Evolutionary conservation across 768 basidiomycete genomes (phyloP).

Genomic region (Saitozyma podzolica): DNA sequence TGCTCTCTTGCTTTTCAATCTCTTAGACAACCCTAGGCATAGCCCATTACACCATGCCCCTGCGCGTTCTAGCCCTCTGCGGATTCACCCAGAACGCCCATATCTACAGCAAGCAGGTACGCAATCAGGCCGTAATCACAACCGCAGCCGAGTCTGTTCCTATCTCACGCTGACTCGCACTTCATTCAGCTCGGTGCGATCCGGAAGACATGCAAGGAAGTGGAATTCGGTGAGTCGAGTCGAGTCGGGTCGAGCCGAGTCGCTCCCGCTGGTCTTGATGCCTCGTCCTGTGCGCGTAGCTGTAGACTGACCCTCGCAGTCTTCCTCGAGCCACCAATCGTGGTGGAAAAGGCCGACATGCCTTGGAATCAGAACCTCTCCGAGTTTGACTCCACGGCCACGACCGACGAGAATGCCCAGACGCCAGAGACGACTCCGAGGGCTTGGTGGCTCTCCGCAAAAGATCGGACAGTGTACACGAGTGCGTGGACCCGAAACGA

Average conservation of each 20-base stretch:
- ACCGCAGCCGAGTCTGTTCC: neutral
- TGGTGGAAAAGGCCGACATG: slow-evolving; percentile 50
- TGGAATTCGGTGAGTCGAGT: slow-evolving; percentile 41
- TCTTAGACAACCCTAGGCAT: too few relatives aligned
- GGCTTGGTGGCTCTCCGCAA: slow-evolving; percentile 46
- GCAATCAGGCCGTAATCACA: slow-evolving; percentile 1
- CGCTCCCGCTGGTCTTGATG: neutral
- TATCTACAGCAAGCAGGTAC: slow-evolving; percentile 46
- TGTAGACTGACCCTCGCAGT: slow-evolving; percentile 16
- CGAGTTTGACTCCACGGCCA: slow-evolving; percentile 44
- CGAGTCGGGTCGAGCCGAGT: neutral
- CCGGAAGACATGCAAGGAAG: slow-evolving; percentile 49
- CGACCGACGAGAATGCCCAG: slow-evolving; percentile 39
- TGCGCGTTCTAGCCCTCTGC: slow-evolving; percentile 43
- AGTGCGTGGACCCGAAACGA: slow-evolving; percentile 20
- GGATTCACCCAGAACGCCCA: slow-evolving; percentile 50
- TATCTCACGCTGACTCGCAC: neutral
- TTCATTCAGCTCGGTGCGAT: slow-evolving; percentile 41
- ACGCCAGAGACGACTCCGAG: slow-evolving; percentile 50
- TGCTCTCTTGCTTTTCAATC: too few relatives aligned
- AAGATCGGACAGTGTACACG: slow-evolving; percentile 38
- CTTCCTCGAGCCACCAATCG: slow-evolving; percentile 48
- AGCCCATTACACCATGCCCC: neutral
- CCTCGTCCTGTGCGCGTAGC: neutral
- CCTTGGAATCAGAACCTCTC: slow-evolving; percentile 41